Conservation (phyloP, 176 grass and related monocot genomes). For the Oropetium thomaeum region DNA sequence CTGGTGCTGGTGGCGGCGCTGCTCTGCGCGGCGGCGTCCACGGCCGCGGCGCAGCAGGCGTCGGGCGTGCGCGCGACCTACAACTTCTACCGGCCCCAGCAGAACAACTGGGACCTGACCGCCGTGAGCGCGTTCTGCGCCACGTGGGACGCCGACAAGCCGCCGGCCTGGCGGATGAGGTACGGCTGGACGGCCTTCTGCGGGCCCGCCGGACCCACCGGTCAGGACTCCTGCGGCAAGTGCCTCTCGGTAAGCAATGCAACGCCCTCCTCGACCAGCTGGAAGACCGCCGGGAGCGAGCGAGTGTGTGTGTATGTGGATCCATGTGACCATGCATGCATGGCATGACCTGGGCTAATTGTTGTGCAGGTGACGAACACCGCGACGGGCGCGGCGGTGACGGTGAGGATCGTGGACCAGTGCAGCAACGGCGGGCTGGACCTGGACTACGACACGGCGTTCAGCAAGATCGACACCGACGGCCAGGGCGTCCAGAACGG, state of each 20-base stretch:
- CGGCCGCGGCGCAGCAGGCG: slow-evolving; percentile 44
- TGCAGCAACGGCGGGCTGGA: slow-evolving; percentile 71
- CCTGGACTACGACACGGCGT: slow-evolving; percentile 54
- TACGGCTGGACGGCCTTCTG: slow-evolving; percentile 89
- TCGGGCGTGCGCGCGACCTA: slow-evolving; percentile 58
- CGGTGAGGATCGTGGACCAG: slow-evolving; percentile 72
- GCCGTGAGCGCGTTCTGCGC: slow-evolving; percentile 48
- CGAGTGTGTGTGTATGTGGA: no score
- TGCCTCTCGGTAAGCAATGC: slow-evolving; percentile 35
- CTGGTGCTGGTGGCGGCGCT: neutral
- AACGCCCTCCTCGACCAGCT: no score
- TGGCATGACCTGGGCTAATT: no score
- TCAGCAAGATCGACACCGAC: slow-evolving; percentile 59
- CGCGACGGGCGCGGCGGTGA: neutral
- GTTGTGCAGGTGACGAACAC: slow-evolving; percentile 72
- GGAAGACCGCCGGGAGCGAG: no score
- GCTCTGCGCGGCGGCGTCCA: neutral
- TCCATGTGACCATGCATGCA: no score
- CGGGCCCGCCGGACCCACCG: slow-evolving; percentile 36
- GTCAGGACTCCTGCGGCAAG: slow-evolving; percentile 46
- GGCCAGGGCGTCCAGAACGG: slow-evolving; percentile 27
- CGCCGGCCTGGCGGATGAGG: slow-evolving; percentile 50
- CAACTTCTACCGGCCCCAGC: slow-evolving; percentile 41
- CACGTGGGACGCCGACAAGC: slow-evolving; percentile 70
- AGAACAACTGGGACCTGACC: slow-evolving; percentile 48